These are phyloP conservation scores for Clarireedia homoeocarpa DNA, from an alignment of 2,329 filamentous ascomycete genomes.

Conservation along the genomic window DNA sequence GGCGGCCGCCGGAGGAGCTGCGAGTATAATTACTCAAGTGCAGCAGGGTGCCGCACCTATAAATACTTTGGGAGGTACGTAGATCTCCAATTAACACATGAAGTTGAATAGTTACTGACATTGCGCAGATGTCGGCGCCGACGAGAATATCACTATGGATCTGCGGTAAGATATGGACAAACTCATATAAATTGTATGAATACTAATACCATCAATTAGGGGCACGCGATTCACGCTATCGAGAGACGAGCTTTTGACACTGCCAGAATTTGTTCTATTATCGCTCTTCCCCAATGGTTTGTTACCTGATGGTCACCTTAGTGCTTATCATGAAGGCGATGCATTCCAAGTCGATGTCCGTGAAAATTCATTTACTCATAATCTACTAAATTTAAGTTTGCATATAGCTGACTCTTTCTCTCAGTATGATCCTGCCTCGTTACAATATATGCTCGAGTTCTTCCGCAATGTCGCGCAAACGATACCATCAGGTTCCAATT, in stretches of 20 bases:
- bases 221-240: constrained; percentile 91
- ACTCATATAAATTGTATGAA: not conserved
- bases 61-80: constrained; percentile 76
- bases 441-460: constrained; percentile 99
- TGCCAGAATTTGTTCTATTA: constrained; percentile 93
- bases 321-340: constrained; percentile 84
- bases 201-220: constrained; percentile 42
- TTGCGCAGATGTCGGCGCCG: constrained; percentile 64
- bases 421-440: constrained; percentile 91
- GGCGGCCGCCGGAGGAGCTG: constrained; percentile 92
- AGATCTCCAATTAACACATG: not conserved
- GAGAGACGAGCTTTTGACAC: constrained; percentile 85
- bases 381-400: constrained; percentile 33
- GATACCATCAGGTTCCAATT: constrained; percentile 69
- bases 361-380: constrained; percentile 32
- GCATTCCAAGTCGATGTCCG: constrained; percentile 96
- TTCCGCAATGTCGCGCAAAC: constrained; percentile 94
- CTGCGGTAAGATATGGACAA: constrained; percentile 59
- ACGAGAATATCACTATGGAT: constrained; percentile 93
- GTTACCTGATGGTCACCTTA: constrained; percentile 93
- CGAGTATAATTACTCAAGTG: constrained; percentile 99
- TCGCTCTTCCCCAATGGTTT: constrained; percentile 99
- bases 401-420: constrained; percentile 36
- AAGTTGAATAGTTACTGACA: constrained; percentile 8
- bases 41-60: constrained; percentile 83